Evolutionary conservation across 805 yeast species (phyloP), one percentile per base, ranked within the genome.

Genomic region (Diddensiella caesifluorescens): DNA sequence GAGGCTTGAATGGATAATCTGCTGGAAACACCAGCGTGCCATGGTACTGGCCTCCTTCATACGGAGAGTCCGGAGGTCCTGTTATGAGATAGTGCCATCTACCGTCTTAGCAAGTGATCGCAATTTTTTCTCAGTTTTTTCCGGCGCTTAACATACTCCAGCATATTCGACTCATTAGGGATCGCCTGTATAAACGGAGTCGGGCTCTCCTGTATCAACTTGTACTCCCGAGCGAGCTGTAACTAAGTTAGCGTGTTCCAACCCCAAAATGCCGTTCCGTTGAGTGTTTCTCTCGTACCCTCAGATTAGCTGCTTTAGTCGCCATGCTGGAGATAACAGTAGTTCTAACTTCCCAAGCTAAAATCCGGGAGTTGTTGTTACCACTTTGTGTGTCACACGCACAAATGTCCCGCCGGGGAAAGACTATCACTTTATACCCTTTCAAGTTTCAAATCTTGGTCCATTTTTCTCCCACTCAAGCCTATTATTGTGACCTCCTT

Each of bases 1-100:
- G 96, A 7, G 96, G 96, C 51, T 84, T 80, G 68, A 84, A 86
- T 0, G 96, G 97, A 54, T 88, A 88, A 52, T 87, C 95, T 10
- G 74, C 62, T 0, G 95, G 94, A 60, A 88, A 86, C 12, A 80
- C 67, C 18, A 88, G 69, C n/a, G 85, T 74, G 1, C 97, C 96
- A 57, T 88, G 95, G 58, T 83, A 88, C 59, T 86, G 92, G 0
- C 97, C 97, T 18, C 75, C 77, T 42, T 73, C 82, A 61, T 83
- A 90, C 2, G 94, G 94, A 1, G 96, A 84, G 28, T 79, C 80
- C 10, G 92, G 88, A 3, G 97, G 96, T 1, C 97, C 97, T 0
- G 87, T 80, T 39, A 90, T 82, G 23, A 89, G 74, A 59, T 86
- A 90, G 62, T 88, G 96, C 95, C 97, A 89, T 59, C 54, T 50